Base-by-base conservation (phyloP, 73 alveolate species). In the Stentor coeruleus region DNA sequence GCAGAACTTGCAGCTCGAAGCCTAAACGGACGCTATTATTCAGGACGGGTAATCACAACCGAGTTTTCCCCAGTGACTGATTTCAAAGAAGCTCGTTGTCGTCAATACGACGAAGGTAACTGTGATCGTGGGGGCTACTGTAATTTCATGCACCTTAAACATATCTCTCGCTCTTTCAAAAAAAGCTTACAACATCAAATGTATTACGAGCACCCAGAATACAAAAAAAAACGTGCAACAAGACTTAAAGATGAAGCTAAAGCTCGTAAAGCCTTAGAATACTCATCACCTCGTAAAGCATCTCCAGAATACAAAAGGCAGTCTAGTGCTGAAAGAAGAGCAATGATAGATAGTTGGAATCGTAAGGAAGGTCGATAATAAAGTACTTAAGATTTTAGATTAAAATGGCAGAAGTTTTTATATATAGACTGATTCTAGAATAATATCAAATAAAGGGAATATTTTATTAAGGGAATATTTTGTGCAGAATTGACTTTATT, bases 111-210 rank as follows among this genome's bases (percentile, higher is more conserved):
- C 74, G 99, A 97, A 81, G 99, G 99, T 59, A 87, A 93, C 11
- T 98, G 99, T 92, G 97, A 97, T 73, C 88, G 99, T 59, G 99
- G 99, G 14, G 99, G 99, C 49, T 95, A 93, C 85, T 98, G 99
- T 81, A 98, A 98, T 84, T 98, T 97, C 87, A 93, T 98, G 95
- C 99, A 98, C 92, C 88, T 95, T 82, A 98, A 98, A 88, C 99
- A 97, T 81, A 96, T 97, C 3, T 90, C 98, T 31, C 89, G 92
- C 83, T 89, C 94, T 28, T 88, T 97, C 76, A 90, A 90, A 86
- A 91, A 91, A 74, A 90, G 96, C 49, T 88, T 98, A 60, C 91
- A 92, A 82, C 95, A 92, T 76, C 93, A 97, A 87, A 98, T 98
- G 99, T 97, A 98, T 82, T 97, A 94, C 40, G 99, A 96, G 41